Conservation (phyloP, 2,329 filamentous ascomycete species). For the Paradendryphiella salina region DNA sequence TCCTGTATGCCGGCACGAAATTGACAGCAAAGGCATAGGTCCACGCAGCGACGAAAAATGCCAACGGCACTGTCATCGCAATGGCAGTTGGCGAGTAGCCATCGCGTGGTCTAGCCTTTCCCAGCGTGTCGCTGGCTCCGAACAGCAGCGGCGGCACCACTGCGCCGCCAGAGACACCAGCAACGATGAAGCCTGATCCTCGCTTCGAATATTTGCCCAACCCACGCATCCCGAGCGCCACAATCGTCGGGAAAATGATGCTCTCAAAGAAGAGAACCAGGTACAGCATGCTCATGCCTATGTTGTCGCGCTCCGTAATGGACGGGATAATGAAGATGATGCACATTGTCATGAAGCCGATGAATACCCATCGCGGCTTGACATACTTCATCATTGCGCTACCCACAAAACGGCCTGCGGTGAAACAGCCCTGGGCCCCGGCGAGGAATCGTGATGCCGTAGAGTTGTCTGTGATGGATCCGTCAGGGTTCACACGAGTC, state of each 20-base stretch:
- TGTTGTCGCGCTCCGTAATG: slow-evolving; percentile 57
- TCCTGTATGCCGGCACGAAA: slow-evolving; percentile 65
- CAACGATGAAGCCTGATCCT: slow-evolving; percentile 73
- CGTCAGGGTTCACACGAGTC: slow-evolving; percentile 23
- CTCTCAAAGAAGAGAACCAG: slow-evolving; percentile 80
- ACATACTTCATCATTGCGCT: slow-evolving; percentile 67
- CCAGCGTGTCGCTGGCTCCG: slow-evolving; percentile 65
- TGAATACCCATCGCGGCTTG: slow-evolving; percentile 70
- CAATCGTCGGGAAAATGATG: slow-evolving; percentile 80
- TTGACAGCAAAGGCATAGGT: slow-evolving; percentile 58
- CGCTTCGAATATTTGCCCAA: slow-evolving; percentile 77
- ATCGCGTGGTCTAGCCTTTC: slow-evolving; percentile 33
- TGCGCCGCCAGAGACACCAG: slow-evolving; percentile 72
- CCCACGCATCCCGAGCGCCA: slow-evolving; percentile 75
- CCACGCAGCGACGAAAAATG: slow-evolving; percentile 54
- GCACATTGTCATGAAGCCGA: slow-evolving; percentile 62
- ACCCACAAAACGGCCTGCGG: slow-evolving; percentile 71
- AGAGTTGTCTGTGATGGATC: slow-evolving; percentile 47
- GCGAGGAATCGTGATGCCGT: slow-evolving; percentile 70
- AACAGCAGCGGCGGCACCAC: slow-evolving; percentile 72
- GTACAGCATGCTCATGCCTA: slow-evolving; percentile 64
- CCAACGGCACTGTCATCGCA: slow-evolving; percentile 68
- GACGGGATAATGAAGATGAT: slow-evolving; percentile 62
- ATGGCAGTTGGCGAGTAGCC: slow-evolving; percentile 55
- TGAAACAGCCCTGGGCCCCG: slow-evolving; percentile 73